phyloP scores from a whole-genome alignment of 257 asterid genomes.

The Leonotis leonurus region DNA sequence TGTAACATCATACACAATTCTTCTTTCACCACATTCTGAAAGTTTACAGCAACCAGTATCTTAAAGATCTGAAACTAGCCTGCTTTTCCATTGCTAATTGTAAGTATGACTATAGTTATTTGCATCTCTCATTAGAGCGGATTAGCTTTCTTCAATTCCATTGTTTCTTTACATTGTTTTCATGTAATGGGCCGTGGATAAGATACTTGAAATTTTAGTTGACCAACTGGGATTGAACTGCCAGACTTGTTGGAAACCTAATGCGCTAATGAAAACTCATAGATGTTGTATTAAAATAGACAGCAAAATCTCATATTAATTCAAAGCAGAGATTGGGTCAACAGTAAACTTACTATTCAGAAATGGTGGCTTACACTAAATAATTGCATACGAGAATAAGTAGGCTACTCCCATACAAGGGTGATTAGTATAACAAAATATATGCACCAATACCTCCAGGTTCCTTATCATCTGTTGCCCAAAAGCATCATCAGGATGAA shows the following conservation, averaged over 20 bases:
- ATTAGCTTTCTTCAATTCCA: not conserved
- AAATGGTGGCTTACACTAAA: not conserved
- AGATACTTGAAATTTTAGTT: not conserved
- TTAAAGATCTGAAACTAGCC: not conserved
- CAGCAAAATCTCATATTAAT: not conserved
- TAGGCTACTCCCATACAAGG: not conserved
- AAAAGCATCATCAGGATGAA: slow-evolving; percentile 95
- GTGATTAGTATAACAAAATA: slow-evolving; percentile 6
- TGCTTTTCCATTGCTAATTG: not conserved
- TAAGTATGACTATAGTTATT: not conserved
- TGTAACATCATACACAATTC: not conserved
- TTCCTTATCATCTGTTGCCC: slow-evolving; percentile 97
- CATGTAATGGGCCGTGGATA: not conserved
- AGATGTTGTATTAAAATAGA: not conserved
- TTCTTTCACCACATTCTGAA: not conserved
- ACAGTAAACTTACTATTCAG: not conserved
- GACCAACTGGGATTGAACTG: not conserved
- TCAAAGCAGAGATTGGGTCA: not conserved
- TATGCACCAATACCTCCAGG: slow-evolving; percentile 70
- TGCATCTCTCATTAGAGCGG: not conserved
- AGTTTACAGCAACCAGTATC: not conserved
- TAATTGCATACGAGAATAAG: slow-evolving; percentile 2
- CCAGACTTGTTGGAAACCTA: not conserved
- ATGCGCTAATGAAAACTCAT: not conserved
- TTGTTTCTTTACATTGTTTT: not conserved